Conservation (phyloP, 805 yeast species). For the Lipomyces anomalus region DNA sequence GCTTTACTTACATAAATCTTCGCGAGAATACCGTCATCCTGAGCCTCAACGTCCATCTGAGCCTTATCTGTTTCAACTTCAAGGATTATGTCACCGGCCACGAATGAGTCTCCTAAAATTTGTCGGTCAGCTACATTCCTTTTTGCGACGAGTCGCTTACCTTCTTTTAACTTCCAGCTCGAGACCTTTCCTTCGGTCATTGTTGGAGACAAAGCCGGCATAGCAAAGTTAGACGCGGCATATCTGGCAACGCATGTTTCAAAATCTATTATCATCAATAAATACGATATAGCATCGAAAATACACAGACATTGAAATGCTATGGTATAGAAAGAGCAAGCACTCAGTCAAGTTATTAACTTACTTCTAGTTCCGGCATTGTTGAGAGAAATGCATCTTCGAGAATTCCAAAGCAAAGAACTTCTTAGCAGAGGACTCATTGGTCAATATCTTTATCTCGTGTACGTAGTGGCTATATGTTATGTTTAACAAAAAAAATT, state of each 20-base stretch:
- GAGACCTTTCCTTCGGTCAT: conserved; percentile 95
- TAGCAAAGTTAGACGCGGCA: conserved; percentile 48
- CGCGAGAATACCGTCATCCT: conserved; percentile 85
- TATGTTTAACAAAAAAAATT: no score
- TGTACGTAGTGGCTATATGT: no score
- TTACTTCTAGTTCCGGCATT: no score
- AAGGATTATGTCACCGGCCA: conserved; percentile 90
- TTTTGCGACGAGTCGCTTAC: conserved; percentile 28
- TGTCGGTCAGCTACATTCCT: not conserved
- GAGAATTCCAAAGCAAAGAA: no score
- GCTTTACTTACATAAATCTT: conserved; percentile 49
- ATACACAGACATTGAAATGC: no score
- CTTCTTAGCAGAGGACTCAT: no score
- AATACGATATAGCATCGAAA: no score
- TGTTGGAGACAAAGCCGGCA: conserved; percentile 99
- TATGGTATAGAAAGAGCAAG: no score
- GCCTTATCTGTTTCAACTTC: conserved; percentile 98
- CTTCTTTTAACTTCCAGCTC: conserved; percentile 78
- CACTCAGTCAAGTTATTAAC: no score
- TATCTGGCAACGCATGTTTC: conserved; percentile 47
- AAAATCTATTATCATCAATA: no score
- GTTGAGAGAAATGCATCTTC: no score
- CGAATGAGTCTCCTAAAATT: conserved; percentile 52
- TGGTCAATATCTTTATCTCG: no score
- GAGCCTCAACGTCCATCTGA: conserved; percentile 95